phyloP scores from a whole-genome alignment of 2,329 filamentous ascomycete genomes.

The Hyphodiscus sp. region DNA sequence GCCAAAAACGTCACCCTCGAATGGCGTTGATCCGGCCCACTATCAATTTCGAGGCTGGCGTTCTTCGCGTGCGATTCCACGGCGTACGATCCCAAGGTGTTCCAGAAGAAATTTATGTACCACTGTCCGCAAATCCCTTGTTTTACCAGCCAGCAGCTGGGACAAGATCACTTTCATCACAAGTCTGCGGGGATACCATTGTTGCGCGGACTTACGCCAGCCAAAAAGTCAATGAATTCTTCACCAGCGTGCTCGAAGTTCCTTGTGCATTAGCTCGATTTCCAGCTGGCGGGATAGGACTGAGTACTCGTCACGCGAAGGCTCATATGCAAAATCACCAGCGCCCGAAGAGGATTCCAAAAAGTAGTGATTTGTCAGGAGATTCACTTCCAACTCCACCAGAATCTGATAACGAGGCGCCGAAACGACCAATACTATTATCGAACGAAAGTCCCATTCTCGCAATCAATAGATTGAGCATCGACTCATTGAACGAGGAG shows the following conservation, averaged over 20 bases:
- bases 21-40: slow-evolving; percentile 79
- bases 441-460: slow-evolving; percentile 95
- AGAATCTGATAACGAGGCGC: slow-evolving; percentile 48
- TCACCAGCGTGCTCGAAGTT: slow-evolving; percentile 66
- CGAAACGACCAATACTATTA: slow-evolving; percentile 57
- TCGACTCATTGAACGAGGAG: slow-evolving; percentile 68
- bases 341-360: slow-evolving; percentile 19
- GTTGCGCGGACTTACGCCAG: slow-evolving; percentile 64
- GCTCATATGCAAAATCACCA: slow-evolving; percentile 59
- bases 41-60: slow-evolving; percentile 62
- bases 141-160: slow-evolving; percentile 40
- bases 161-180: slow-evolving; percentile 46
- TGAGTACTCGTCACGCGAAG: slow-evolving; percentile 63
- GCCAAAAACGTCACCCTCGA: slow-evolving; percentile 77
- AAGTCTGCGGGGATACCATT: slow-evolving; percentile 78
- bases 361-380: slow-evolving; percentile 35
- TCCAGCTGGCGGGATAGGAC: slow-evolving; percentile 56
- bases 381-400: slow-evolving; percentile 50
- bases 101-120: slow-evolving; percentile 41
- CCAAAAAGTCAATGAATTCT: slow-evolving; percentile 63
- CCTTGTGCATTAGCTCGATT: slow-evolving; percentile 82
- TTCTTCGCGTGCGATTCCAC: slow-evolving; percentile 54
- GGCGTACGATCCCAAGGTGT: slow-evolving; percentile 27
- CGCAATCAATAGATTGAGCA: slow-evolving; percentile 71
- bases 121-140: slow-evolving; percentile 61